A percentile compares a stretch with the other conserved stretches of the same genome.
These are phyloP conservation scores for Scolecobasidium constrictum DNA, from an alignment of 2,329 filamentous ascomycete genomes.

Conservation along the genomic window DNA sequence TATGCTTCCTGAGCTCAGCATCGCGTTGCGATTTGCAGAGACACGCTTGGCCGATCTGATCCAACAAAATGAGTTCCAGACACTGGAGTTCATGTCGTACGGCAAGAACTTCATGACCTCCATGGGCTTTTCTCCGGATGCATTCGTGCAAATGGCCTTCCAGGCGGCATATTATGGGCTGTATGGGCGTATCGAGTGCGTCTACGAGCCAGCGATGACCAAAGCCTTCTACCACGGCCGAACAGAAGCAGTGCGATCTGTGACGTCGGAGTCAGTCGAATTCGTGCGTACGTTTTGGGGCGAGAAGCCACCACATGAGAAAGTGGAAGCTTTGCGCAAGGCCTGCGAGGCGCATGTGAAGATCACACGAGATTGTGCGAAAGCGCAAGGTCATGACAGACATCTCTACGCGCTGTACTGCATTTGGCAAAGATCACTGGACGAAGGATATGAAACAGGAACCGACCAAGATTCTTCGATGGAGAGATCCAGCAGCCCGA, in stretches of 20 bases:
- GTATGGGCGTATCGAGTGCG: constrained; percentile 87
- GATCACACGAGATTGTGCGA: constrained; percentile 74
- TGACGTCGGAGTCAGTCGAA: constrained; percentile 70
- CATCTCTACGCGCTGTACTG: constrained; percentile 91
- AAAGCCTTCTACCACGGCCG: constrained; percentile 88
- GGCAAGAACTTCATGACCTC: constrained; percentile 97
- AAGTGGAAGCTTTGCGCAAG: constrained; percentile 73
- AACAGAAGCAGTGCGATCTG: constrained; percentile 84
- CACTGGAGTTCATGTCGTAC: constrained; percentile 77
- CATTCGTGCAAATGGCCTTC: constrained; percentile 98
- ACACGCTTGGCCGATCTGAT: constrained; percentile 89
- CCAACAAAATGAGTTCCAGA: constrained; percentile 91
- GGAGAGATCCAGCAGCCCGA: constrained; percentile 32
- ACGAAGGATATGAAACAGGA: constrained; percentile 47
- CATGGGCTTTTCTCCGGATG: constrained; percentile 93
- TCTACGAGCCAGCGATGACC: constrained; percentile 97
- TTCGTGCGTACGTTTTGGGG: constrained; percentile 95
- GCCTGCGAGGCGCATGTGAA: constrained; percentile 75
- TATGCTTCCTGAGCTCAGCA: constrained; percentile 82
- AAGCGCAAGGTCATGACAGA: constrained; percentile 81
- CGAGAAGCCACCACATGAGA: constrained; percentile 70
- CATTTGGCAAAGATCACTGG: constrained; percentile 83
- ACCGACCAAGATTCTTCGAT: constrained; percentile 14
- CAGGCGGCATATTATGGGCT: constrained; percentile 96
- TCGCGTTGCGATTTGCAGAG: constrained; percentile 89